phyloP scores from a whole-genome alignment of 768 basidiomycete genomes.

The Panellus pusillus region DNA sequence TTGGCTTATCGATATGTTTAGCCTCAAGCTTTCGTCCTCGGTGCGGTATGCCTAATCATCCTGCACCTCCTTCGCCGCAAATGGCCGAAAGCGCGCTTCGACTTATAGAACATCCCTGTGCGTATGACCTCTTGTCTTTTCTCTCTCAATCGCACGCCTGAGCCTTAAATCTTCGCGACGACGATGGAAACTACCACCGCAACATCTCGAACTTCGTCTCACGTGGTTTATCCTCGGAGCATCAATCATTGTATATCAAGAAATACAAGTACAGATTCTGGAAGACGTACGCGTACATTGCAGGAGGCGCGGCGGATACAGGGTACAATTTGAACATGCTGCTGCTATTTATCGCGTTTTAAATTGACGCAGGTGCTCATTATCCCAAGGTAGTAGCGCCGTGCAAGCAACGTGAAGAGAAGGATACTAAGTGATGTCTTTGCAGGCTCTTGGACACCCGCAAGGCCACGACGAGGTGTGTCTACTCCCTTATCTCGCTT shows the following conservation, averaged over 20 bases:
- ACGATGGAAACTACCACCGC: conserved; percentile 25
- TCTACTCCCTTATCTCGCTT: too few relatives aligned
- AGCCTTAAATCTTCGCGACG: conserved; percentile 21
- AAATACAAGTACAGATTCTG: conserved; percentile 26
- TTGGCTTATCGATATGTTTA: not conserved
- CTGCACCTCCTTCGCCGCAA: conserved; percentile 24
- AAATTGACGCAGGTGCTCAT: conserved; percentile 29
- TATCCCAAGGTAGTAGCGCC: too few relatives aligned
- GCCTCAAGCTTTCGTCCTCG: conserved; percentile 27
- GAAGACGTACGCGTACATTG: conserved; percentile 28
- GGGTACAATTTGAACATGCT: conserved; percentile 30
- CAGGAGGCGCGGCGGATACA: conserved; percentile 26
- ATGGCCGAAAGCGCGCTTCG: conserved; percentile 23
- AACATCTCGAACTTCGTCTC: conserved; percentile 23
- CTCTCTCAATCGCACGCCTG: too few relatives aligned
- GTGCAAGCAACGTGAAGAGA: too few relatives aligned
- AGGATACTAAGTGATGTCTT: not conserved
- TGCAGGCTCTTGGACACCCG: conserved; percentile 41
- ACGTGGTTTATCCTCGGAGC: conserved; percentile 24
- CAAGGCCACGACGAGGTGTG: conserved; percentile 50
- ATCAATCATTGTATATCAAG: conserved; percentile 28
- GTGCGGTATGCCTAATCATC: conserved; percentile 21
- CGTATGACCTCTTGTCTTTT: not conserved
- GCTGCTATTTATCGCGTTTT: conserved; percentile 27
- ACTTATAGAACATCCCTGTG: conserved; percentile 24